Evolutionary conservation across 139 green algal species (phyloP).

Genomic region (Desmodesmus armatus): DNA sequence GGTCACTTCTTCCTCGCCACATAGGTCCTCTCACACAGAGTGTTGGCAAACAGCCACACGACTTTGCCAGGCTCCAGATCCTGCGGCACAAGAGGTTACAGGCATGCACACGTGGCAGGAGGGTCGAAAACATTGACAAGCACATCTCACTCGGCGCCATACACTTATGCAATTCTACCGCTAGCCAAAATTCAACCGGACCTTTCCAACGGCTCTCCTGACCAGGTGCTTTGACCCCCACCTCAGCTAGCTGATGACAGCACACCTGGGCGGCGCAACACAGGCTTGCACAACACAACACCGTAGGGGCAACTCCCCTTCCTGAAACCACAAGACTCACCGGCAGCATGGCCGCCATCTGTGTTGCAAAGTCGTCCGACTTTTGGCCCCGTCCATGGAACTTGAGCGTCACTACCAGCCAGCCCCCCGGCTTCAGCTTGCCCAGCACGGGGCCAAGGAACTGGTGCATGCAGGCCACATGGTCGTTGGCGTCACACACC

Average conservation of each 20-base stretch:
- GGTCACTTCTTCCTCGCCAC: not conserved
- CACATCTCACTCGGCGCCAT: not conserved
- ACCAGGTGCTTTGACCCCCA: not conserved
- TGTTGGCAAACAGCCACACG: slow-evolving; percentile 62
- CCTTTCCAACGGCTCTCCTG: not conserved
- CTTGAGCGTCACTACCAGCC: slow-evolving; percentile 62
- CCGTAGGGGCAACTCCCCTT: not conserved
- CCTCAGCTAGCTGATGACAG: not conserved
- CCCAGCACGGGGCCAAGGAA: slow-evolving; percentile 52
- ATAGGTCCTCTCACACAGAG: slow-evolving; percentile 55
- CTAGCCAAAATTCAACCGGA: too few relatives aligned
- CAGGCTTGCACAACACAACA: too few relatives aligned
- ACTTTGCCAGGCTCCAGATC: slow-evolving; percentile 45
- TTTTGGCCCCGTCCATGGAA: slow-evolving; percentile 34
- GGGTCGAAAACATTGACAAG: not conserved
- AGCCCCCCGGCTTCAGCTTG: slow-evolving; percentile 48
- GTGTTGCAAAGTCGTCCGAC: slow-evolving; percentile 1
- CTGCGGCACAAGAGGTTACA: not conserved
- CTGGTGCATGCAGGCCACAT: slow-evolving; percentile 14
- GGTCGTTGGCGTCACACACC: slow-evolving; percentile 54
- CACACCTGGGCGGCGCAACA: too few relatives aligned
- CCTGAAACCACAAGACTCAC: not conserved
- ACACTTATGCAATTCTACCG: not conserved
- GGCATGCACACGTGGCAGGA: not conserved
- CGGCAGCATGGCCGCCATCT: too few relatives aligned